phyloP scores from a whole-genome alignment of 164 flowering plant genomes.

The Umbilicus rupestris region DNA sequence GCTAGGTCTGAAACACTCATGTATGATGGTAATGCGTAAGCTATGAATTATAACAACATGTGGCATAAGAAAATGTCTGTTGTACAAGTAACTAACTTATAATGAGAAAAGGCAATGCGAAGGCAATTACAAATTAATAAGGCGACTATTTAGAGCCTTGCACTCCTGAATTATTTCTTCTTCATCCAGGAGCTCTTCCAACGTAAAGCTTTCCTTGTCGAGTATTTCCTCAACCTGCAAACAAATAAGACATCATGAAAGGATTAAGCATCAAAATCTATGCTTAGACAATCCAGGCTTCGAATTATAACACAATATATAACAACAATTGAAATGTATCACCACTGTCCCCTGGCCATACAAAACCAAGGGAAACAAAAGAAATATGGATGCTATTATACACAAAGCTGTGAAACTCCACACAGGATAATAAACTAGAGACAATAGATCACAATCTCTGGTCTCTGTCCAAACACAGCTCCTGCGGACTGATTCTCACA shows the following conservation, averaged over 20 bases:
- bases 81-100: neutral
- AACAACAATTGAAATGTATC: neutral
- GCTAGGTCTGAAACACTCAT: neutral
- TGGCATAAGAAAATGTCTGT: neutral
- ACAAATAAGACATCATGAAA: neutral
- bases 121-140: conserved; percentile 73
- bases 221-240: conserved; percentile 74
- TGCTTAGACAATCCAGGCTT: neutral
- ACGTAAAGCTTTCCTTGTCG: conserved; percentile 80
- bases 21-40: too few relatives aligned
- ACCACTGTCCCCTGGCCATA: too few relatives aligned
- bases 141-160: conserved; percentile 96
- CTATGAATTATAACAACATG: neutral
- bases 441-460: too few relatives aligned
- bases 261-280: neutral
- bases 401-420: too few relatives aligned
- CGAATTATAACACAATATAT: too few relatives aligned
- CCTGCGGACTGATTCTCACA: too few relatives aligned
- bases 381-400: too few relatives aligned
- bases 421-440: too few relatives aligned
- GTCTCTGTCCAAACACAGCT: too few relatives aligned
- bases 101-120: neutral
- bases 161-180: conserved; percentile 98
- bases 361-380: too few relatives aligned
- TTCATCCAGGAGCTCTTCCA: conserved; percentile 96